Conservation (phyloP, 768 basidiomycete species). For the Dictyophora rubrovolvata region DNA sequence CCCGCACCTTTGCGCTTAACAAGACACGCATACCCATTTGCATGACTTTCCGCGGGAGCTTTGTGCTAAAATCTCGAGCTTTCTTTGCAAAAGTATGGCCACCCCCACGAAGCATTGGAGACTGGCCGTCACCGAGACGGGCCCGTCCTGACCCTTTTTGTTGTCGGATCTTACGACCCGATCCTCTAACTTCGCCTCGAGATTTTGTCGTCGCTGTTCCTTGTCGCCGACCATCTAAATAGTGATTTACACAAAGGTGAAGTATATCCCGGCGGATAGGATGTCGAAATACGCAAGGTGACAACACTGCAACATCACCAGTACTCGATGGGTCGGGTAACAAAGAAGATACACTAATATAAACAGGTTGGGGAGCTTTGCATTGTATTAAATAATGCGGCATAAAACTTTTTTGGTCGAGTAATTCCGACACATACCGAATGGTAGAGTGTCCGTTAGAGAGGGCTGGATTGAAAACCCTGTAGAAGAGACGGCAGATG, state of each 20-base stretch:
- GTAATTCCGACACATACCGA: not conserved
- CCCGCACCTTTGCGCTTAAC: slow-evolving; percentile 71
- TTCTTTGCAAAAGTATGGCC: slow-evolving; percentile 88
- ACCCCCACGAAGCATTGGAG: slow-evolving; percentile 83
- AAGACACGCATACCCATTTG: slow-evolving; percentile 91
- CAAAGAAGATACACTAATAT: slow-evolving; percentile 13
- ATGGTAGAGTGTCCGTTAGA: not conserved
- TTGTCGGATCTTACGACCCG: slow-evolving; percentile 76
- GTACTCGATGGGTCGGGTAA: not conserved
- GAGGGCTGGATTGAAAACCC: not conserved
- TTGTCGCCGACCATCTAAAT: slow-evolving; percentile 82
- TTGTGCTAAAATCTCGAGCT: slow-evolving; percentile 85
- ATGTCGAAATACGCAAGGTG: slow-evolving; percentile 60
- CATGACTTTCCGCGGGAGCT: slow-evolving; percentile 86
- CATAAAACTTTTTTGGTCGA: not conserved
- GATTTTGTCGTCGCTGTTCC: slow-evolving; percentile 89
- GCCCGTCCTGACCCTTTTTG: slow-evolving; percentile 92
- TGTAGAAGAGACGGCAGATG: not conserved
- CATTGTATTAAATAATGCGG: not conserved
- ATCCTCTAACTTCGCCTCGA: slow-evolving; percentile 81
- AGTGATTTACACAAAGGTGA: slow-evolving; percentile 82
- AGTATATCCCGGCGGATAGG: slow-evolving; percentile 88
- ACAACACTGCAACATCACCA: slow-evolving; percentile 1
- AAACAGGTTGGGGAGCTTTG: slow-evolving; percentile 8
- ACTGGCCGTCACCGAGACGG: slow-evolving; percentile 80